These are phyloP conservation scores for Amanita jacksonii DNA, from an alignment of 768 basidiomycete species.

Conservation along the genomic window DNA sequence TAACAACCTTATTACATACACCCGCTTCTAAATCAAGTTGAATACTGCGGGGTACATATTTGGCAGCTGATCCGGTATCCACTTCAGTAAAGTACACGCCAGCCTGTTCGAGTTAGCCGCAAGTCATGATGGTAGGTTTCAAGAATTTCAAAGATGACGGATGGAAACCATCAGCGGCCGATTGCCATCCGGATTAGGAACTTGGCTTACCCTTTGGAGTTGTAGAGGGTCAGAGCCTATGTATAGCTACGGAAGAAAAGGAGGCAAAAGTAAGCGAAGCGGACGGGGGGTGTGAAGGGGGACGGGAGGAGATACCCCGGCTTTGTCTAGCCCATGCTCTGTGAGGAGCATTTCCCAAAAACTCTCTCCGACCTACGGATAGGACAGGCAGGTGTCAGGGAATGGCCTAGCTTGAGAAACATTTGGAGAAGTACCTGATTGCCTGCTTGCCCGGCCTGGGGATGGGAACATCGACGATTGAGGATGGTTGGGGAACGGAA, in stretches of 20 bases:
- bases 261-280: too few relatives aligned
- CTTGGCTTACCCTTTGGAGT: slow-evolving; percentile 49
- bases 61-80: slow-evolving; percentile 36
- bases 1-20: slow-evolving; percentile 65
- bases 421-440: slow-evolving; percentile 26
- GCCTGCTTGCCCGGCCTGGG: slow-evolving; percentile 65
- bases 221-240: slow-evolving; percentile 66
- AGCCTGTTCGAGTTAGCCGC: slow-evolving; percentile 31
- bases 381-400: slow-evolving; percentile 9
- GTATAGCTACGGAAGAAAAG: too few relatives aligned
- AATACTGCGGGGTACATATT: slow-evolving; percentile 85
- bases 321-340: slow-evolving; percentile 73
- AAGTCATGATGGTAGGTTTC: too few relatives aligned
- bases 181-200: neutral
- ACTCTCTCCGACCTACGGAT: slow-evolving; percentile 56
- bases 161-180: too few relatives aligned
- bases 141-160: too few relatives aligned
- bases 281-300: slow-evolving; percentile 11
- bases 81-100: slow-evolving; percentile 80
- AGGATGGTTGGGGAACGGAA: too few relatives aligned
- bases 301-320: slow-evolving; percentile 37
- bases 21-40: slow-evolving; percentile 88
- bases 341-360: slow-evolving; percentile 88
- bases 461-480: slow-evolving; percentile 1
- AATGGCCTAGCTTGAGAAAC: slow-evolving; percentile 4